Evolutionary conservation across 495 filamentous ascomycete genomes (phyloP).

Genomic region (Acidiella bohemica): DNA sequence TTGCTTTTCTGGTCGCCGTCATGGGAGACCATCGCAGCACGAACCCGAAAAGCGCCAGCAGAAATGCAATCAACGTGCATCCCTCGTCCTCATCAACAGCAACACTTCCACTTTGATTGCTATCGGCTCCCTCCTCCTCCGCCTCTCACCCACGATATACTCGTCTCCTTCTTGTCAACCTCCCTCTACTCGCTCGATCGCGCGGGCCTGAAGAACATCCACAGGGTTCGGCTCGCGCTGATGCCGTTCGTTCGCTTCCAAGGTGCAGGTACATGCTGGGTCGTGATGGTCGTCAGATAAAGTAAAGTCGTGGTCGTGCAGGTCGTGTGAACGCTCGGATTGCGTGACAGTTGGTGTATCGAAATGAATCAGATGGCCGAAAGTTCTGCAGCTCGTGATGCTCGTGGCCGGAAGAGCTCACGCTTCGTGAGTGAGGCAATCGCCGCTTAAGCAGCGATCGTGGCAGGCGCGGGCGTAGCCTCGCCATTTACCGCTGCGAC

Average conservation of each 20-base stretch:
- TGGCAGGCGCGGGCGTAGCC: slow-evolving; percentile 17
- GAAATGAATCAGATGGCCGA: slow-evolving; percentile 1
- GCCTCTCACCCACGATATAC: background rate
- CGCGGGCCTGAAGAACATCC: slow-evolving; percentile 6
- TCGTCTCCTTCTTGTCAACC: slow-evolving; percentile 10
- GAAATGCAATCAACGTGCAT: no score
- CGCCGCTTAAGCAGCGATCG: slow-evolving; percentile 40
- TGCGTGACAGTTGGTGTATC: background rate
- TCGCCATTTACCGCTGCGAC: slow-evolving; percentile 3
- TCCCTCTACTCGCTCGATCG: slow-evolving; percentile 10
- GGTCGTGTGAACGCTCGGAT: slow-evolving; percentile 3
- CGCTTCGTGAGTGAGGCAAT: background rate
- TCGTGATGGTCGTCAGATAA: slow-evolving; percentile 15
- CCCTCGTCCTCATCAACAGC: no score
- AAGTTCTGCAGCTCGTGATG: background rate
- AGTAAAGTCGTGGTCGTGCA: background rate
- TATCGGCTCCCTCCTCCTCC: slow-evolving; percentile 1
- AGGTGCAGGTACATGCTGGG: slow-evolving; percentile 20
- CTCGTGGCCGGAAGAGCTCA: background rate
- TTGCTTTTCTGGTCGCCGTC: no score
- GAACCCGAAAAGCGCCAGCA: no score
- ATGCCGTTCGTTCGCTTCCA: slow-evolving; percentile 5
- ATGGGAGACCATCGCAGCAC: no score
- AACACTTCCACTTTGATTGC: background rate
- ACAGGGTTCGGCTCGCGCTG: slow-evolving; percentile 13